Percentiles rank a stretch among this genome's conserved stretches.
phyloP scores from a whole-genome alignment of 2,329 filamentous ascomycete species.

The Colletotrichum siamense region DNA sequence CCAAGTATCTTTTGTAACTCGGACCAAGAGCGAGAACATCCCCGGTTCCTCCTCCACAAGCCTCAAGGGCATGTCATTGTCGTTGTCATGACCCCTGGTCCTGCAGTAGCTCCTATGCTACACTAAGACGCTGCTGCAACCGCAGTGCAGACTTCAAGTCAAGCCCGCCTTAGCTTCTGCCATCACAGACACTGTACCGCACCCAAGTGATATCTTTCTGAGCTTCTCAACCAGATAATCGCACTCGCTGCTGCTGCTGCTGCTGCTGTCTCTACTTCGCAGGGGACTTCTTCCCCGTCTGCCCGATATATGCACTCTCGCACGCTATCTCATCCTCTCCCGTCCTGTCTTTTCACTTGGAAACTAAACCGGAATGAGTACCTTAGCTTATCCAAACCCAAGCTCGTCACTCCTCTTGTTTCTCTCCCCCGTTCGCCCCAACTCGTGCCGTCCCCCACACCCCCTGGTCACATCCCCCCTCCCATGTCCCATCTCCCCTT shows the following conservation, averaged over 20 bases:
- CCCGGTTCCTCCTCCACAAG: background rate
- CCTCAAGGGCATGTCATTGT: background rate
- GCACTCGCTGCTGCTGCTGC: background rate
- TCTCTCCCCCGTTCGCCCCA: conserved; percentile 16
- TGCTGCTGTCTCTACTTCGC: background rate
- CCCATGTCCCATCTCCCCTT: conserved; percentile 32
- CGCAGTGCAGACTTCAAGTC: background rate
- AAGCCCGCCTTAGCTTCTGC: background rate
- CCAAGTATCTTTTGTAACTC: background rate
- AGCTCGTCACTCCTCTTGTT: conserved; percentile 1
- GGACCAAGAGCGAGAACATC: background rate
- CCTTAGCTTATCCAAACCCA: background rate
- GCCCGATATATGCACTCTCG: background rate
- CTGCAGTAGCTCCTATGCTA: background rate
- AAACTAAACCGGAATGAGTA: background rate
- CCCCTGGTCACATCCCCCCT: conserved; percentile 14
- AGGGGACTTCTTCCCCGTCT: conserved; percentile 2
- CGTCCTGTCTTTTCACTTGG: background rate
- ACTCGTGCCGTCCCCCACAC: conserved; percentile 15
- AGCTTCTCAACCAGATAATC: background rate
- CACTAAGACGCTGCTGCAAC: conserved; percentile 19
- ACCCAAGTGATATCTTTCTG: background rate
- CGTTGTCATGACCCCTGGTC: background rate
- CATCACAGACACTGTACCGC: background rate
- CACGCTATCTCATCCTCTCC: background rate